Evolutionary conservation across 495 filamentous ascomycete genomes (phyloP).

Genomic region (Massariosphaeria phaeospora): DNA sequence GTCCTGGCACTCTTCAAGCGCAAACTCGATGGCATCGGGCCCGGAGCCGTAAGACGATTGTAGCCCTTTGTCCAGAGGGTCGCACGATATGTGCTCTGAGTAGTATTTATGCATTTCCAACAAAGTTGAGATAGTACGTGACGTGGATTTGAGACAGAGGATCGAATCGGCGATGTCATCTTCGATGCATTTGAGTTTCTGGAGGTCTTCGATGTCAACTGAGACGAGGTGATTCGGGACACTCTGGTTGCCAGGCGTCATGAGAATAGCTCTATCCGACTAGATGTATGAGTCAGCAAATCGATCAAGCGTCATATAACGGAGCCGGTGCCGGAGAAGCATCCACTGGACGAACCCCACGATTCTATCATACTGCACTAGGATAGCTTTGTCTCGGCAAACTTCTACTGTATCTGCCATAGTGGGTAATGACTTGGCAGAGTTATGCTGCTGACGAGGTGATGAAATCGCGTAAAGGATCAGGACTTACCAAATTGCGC

Average conservation of each 20-base stretch:
- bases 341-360: no score
- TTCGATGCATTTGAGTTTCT: conserved; percentile 16
- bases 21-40: conserved; percentile 7
- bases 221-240: conserved; percentile 10
- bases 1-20: conserved; percentile 5
- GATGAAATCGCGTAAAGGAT: background rate
- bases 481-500: background rate
- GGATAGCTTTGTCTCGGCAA: no score
- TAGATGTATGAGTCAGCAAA: no score
- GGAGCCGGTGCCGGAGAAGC: no score
- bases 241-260: conserved; percentile 2
- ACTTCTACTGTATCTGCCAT: no score
- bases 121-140: conserved; percentile 12
- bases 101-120: conserved; percentile 14
- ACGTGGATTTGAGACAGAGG: conserved; percentile 13
- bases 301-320: no score
- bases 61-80: background rate
- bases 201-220: conserved; percentile 10
- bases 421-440: no score
- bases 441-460: background rate
- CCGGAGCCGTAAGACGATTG: background rate
- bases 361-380: no score
- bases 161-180: conserved; percentile 15
- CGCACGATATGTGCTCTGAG: background rate
- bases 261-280: conserved; percentile 14